These are phyloP conservation scores for Mycena venus DNA, from an alignment of 768 basidiomycete genomes.

Conservation along the genomic window DNA sequence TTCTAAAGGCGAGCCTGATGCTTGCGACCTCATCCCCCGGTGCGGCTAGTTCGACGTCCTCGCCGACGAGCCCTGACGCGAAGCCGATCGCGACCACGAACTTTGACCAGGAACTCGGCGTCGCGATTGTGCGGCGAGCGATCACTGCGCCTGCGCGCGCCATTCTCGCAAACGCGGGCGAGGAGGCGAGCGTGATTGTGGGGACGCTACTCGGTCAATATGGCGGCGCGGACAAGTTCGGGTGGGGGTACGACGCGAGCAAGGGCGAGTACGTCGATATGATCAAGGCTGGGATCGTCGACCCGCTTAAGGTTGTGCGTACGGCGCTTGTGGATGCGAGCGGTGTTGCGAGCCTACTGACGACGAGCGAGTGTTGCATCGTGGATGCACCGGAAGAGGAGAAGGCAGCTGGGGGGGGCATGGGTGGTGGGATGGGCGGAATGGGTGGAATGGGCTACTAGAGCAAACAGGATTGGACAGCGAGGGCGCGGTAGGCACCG, in stretches of 20 bases:
- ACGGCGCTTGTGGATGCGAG: constrained; percentile 93
- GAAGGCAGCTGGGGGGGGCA: constrained; percentile 67
- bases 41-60: constrained; percentile 59
- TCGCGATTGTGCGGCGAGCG: constrained; percentile 91
- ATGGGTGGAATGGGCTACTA: constrained; percentile 52
- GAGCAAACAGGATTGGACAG: too few species aligned
- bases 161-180: constrained; percentile 94
- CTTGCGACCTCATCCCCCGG: constrained; percentile 70
- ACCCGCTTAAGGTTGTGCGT: constrained; percentile 95
- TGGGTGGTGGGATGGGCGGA: constrained; percentile 71
- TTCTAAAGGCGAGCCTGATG: constrained; percentile 86
- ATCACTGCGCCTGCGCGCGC: constrained; percentile 87
- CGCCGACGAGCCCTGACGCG: constrained; percentile 67
- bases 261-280: constrained; percentile 96
- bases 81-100: constrained; percentile 84
- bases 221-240: constrained; percentile 81
- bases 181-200: constrained; percentile 94
- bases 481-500: too few species aligned
- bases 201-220: constrained; percentile 84
- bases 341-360: constrained; percentile 94
- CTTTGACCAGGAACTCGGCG: constrained; percentile 98
- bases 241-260: constrained; percentile 91
- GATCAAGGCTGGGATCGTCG: constrained; percentile 94
- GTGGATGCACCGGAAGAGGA: constrained; percentile 92
- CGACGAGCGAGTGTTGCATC: constrained; percentile 93